Percentiles rank a stretch among this genome's conserved stretches.
phyloP scores from a whole-genome alignment of 2,329 filamentous ascomycete genomes.

The Ceratocystis diversiconidia region DNA sequence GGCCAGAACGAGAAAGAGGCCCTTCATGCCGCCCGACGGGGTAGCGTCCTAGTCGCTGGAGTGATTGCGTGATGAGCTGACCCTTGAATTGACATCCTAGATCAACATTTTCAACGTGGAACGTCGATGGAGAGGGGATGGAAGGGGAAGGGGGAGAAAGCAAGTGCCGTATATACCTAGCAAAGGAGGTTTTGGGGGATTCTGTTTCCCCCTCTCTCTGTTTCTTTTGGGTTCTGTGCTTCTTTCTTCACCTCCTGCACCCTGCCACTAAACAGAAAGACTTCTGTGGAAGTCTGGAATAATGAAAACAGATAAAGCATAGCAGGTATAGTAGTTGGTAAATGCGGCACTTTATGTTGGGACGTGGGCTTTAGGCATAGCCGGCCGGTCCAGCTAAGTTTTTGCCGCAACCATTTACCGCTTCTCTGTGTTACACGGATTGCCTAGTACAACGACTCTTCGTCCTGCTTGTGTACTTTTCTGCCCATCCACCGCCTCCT shows the following conservation, averaged over 20 bases:
- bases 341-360: background rate
- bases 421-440: slow-evolving; percentile 2
- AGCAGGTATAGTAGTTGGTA: background rate
- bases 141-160: background rate
- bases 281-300: background rate
- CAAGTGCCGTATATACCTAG: background rate
- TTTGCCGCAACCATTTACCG: background rate
- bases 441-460: background rate
- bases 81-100: background rate
- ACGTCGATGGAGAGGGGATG: background rate
- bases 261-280: background rate
- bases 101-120: background rate
- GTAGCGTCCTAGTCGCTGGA: background rate
- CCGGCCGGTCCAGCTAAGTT: background rate
- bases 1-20: background rate
- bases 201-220: background rate
- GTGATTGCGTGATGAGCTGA: background rate
- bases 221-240: no score
- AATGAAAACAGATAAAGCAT: background rate
- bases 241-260: background rate
- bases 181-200: background rate
- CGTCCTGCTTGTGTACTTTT: background rate
- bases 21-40: background rate
- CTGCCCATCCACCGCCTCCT: background rate
- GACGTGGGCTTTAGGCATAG: background rate